A percentile compares a stretch with the other conserved stretches of the same genome.
These are phyloP conservation scores for Zygosaccharomyces bisporus DNA, from an alignment of 805 yeast species.

Conservation along the genomic window DNA sequence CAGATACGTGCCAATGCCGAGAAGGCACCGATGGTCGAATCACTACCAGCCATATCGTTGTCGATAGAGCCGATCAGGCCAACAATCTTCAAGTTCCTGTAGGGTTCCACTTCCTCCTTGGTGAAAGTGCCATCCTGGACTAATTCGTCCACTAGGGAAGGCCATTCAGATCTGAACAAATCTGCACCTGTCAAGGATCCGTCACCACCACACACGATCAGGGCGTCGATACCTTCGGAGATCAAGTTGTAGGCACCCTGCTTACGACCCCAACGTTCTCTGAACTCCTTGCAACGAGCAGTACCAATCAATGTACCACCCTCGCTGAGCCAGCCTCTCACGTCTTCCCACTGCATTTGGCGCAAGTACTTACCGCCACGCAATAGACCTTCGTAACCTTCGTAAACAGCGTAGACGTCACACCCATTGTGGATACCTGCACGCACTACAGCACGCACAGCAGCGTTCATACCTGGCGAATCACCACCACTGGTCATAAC, in stretches of 20 bases:
- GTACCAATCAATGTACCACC: conserved; percentile 98
- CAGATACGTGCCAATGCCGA: conserved; percentile 91
- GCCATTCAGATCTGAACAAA: conserved; percentile 92
- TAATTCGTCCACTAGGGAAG: conserved; percentile 74
- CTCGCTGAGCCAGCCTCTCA: conserved; percentile 83
- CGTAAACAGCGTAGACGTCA: conserved; percentile 86
- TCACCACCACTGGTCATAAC: conserved; percentile 99
- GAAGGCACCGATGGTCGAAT: conserved; percentile 94
- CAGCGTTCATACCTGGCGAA: conserved; percentile 98
- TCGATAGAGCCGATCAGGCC: conserved; percentile 97
- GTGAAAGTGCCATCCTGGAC: conserved; percentile 53
- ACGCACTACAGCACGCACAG: conserved; percentile 91
- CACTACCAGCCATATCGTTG: conserved; percentile 97
- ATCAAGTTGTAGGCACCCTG: conserved; percentile 82
- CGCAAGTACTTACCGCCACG: conserved; percentile 75
- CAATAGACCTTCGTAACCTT: conserved; percentile 93
- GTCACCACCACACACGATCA: conserved; percentile 97
- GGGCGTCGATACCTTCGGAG: conserved; percentile 84
- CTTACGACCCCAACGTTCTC: conserved; percentile 80
- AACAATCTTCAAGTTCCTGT: conserved; percentile 75
- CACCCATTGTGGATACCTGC: conserved; percentile 85
- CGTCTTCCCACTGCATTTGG: conserved; percentile 89
- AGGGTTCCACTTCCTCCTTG: conserved; percentile 52
- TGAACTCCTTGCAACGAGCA: conserved; percentile 84
- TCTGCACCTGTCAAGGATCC: conserved; percentile 99